phyloP scores from a whole-genome alignment of 2,329 filamentous ascomycete species.

The Trichoderma hamatum region DNA sequence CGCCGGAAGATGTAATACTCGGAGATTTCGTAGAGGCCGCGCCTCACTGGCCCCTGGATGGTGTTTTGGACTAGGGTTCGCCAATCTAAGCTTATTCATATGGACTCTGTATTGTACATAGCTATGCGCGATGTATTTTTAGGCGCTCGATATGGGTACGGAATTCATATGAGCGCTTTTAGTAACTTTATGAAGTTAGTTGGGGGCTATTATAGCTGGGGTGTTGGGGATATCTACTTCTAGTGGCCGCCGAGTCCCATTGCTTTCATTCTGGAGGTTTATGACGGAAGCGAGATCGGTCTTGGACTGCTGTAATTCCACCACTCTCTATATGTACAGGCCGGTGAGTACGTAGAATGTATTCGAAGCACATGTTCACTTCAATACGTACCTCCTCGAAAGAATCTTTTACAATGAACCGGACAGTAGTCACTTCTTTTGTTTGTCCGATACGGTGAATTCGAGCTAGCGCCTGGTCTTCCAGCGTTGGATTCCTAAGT shows the following conservation, averaged over 20 bases:
- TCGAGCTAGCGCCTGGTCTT: constrained; percentile 49
- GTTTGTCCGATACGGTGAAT: constrained; percentile 44
- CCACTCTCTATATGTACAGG: constrained; percentile 23
- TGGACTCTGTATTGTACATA: not conserved
- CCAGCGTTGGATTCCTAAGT: constrained; percentile 47
- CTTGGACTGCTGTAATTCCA: constrained; percentile 30
- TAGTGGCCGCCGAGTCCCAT: not conserved
- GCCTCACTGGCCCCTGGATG: not conserved
- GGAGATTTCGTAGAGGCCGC: constrained; percentile 5
- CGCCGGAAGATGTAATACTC: not conserved
- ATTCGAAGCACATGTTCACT: not conserved
- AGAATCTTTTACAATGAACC: constrained; percentile 43
- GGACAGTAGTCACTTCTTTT: constrained; percentile 42
- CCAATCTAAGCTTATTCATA: not conserved
- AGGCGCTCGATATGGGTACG: not conserved
- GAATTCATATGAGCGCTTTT: constrained; percentile 1
- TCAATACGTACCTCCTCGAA: constrained; percentile 42
- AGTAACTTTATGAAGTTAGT: not conserved
- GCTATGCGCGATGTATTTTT: not conserved
- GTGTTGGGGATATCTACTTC: not conserved
- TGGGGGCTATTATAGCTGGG: not conserved
- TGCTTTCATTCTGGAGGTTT: not conserved
- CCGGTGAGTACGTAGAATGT: rapidly evolving
- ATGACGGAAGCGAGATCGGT: constrained; percentile 22
- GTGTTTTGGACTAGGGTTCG: not conserved